phyloP scores from a whole-genome alignment of 2,329 filamentous ascomycete species.

The Paraphoma sp. region DNA sequence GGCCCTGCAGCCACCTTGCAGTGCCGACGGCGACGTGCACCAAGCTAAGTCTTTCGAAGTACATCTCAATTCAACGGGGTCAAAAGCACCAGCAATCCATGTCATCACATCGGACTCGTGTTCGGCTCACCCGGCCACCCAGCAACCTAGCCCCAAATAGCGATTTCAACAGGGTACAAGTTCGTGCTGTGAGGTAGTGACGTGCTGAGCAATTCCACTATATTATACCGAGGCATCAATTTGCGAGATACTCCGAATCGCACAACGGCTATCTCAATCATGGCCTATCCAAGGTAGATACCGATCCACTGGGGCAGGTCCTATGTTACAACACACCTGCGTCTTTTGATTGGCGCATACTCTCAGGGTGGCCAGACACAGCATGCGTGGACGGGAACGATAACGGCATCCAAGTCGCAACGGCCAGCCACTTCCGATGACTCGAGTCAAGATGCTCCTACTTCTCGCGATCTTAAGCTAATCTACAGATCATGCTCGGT shows the following conservation, averaged over 20 bases:
- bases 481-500: no score
- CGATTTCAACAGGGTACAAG: no score
- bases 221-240: no score
- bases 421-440: neutral
- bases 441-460: neutral
- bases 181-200: no score
- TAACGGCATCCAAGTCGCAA: neutral
- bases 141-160: neutral
- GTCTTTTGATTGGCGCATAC: neutral
- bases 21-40: neutral
- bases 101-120: neutral
- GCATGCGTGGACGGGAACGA: neutral
- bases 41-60: neutral
- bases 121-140: neutral
- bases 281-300: neutral
- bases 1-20: neutral
- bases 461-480: neutral
- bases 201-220: no score
- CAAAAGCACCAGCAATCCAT: no score
- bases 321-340: neutral
- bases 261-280: neutral
- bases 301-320: neutral
- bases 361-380: neutral
- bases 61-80: no score
- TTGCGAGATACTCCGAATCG: no score